Conservation (phyloP, 1,284 basidiomycete genomes). For the Stereum hirsutum region DNA sequence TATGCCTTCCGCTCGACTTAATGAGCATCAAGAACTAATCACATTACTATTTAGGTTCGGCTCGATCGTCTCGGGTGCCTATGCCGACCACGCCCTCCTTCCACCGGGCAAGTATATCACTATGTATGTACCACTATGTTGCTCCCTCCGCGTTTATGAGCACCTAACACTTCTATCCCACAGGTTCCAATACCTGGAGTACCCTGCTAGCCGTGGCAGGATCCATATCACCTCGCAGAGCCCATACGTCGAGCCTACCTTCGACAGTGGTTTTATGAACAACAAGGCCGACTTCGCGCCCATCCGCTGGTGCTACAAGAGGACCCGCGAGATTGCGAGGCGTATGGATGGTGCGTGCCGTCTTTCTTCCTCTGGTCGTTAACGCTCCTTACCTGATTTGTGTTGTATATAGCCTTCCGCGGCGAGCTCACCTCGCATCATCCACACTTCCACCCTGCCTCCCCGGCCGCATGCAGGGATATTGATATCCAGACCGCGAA, state of each 20-base stretch:
- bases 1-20: slow-evolving; percentile 17
- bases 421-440: slow-evolving; percentile 66
- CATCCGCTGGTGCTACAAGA: slow-evolving; percentile 70
- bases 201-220: slow-evolving; percentile 20
- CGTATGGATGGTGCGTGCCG: slow-evolving; percentile 51
- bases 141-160: neutral
- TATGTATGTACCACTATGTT: slow-evolving; percentile 31
- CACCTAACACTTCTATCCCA: neutral
- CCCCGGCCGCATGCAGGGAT: slow-evolving; percentile 47
- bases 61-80: slow-evolving; percentile 58
- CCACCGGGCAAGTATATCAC: slow-evolving; percentile 67
- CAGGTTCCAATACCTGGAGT: slow-evolving; percentile 56
- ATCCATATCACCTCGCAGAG: slow-evolving; percentile 54
- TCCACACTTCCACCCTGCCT: slow-evolving; percentile 64
- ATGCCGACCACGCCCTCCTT: slow-evolving; percentile 59
- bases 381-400: neutral
- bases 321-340: slow-evolving; percentile 61
- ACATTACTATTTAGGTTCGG: slow-evolving; percentile 44
- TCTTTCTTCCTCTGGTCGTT: neutral
- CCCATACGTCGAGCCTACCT: slow-evolving; percentile 56
- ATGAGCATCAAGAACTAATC: neutral
- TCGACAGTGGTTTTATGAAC: slow-evolving; percentile 71
- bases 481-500: slow-evolving; percentile 65
- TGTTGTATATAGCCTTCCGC: slow-evolving; percentile 39
- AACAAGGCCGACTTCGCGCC: slow-evolving; percentile 70